Conservation (phyloP, 129 eudicot species). For the Tagetes erecta region DNA sequence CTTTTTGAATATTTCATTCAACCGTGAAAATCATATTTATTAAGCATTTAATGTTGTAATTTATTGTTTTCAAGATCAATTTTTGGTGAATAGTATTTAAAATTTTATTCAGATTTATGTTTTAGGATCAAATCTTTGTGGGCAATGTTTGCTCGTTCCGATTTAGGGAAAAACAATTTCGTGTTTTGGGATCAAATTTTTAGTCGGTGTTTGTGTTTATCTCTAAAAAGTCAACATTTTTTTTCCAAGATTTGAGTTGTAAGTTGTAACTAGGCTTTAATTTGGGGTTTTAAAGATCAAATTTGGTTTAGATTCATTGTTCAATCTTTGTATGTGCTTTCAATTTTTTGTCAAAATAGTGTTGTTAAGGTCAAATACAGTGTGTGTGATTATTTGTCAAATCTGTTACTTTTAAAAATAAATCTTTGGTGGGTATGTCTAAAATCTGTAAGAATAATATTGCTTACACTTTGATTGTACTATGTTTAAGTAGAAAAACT, state of each 20-base stretch:
- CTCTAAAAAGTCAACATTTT: slow-evolving; percentile 18
- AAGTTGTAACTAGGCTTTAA: slow-evolving; percentile 9
- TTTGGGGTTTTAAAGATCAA: background rate
- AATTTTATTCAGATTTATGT: slow-evolving; percentile 5
- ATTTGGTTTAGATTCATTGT: background rate
- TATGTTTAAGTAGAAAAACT: slow-evolving; percentile 6
- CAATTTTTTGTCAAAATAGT: background rate
- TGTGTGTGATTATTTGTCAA: slow-evolving; percentile 5
- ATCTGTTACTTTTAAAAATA: slow-evolving; percentile 3
- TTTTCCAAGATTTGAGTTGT: slow-evolving; percentile 3
- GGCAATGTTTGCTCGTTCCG: background rate
- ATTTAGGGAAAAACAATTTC: slow-evolving; percentile 1
- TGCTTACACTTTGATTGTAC: slow-evolving; percentile 19
- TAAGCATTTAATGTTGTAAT: slow-evolving; percentile 13
- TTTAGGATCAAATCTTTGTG: slow-evolving; percentile 13
- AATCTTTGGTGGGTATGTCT: background rate
- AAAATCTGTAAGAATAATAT: slow-evolving; percentile 1
- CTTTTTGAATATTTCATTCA: slow-evolving; percentile 8
- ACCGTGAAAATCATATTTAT: slow-evolving; percentile 5
- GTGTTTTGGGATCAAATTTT: background rate
- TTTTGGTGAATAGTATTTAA: slow-evolving; percentile 8
- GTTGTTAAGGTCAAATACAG: background rate
- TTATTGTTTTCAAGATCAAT: slow-evolving; percentile 24
- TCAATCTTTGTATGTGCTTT: background rate
- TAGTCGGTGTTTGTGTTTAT: slow-evolving; percentile 21